Base-by-base conservation (phyloP, 2,329 filamentous ascomycete species). In the Bipolaris cookei region DNA sequence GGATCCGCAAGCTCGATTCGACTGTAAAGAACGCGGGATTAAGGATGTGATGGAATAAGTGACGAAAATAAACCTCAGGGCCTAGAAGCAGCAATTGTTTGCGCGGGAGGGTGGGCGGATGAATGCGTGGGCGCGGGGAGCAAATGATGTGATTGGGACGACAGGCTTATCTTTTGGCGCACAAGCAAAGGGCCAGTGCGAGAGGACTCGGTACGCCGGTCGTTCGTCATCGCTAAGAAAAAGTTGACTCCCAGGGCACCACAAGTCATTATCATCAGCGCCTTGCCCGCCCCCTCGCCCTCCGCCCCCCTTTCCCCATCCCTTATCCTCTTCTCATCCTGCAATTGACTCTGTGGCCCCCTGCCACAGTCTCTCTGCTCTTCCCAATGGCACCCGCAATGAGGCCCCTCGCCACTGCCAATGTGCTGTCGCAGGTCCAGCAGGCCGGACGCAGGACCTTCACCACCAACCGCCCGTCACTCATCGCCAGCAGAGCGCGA, bases 391-490 rank as follows among this genome's bases (percentile, higher is more conserved):
- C 75, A 57, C 62, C 73, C 64, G 63, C 54, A 59, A 72, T 76
- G 74, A 72, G 75, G 64, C 73, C 74, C 30, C 58, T 76, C 51
- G 73, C 69, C 28, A 63, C 72, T 52, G 67, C 69, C 60, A 67
- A 56, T 53, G 50, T 72, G 42, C 47, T 74, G 38, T 58, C 70
- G 55, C 72, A 72, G 66, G 64, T 71, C 58, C 69, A 71, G 62
- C 64, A 61, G 54, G 71, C 73, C 65, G 72, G 65, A 61, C 72
- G 73, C 56, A 71, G 73, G 62, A 66, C 73, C 65, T 74, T 69
- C 61, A 63, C 67, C 32, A 75, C 74, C 7, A 64, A 67, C 51
- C 73, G 72, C 57, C 71, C 74, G 43, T 71, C 70, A 38, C 64
- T 72, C 59, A 61, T 73, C 54, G 68, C 71, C 64, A 71, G 59